Base-by-base conservation (phyloP, 164 flowering plant genomes). In the Dillenia turbinata region DNA sequence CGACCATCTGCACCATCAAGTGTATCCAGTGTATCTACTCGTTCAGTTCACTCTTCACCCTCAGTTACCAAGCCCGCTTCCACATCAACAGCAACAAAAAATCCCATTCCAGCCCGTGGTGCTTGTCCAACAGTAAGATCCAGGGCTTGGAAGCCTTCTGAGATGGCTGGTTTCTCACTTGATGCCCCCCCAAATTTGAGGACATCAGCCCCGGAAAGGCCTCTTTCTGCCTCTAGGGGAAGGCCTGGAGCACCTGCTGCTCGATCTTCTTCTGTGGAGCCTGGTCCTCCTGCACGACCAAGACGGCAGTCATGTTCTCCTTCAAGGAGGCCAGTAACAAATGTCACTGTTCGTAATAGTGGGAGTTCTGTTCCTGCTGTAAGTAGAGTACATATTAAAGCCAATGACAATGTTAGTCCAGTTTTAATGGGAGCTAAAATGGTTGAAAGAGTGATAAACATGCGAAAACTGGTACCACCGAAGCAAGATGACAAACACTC, bases 391-490 rank as follows among this genome's bases (percentile, higher is more conserved):
- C 83, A 79, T 62, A 72, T 79, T 16, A 83, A 71, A 57, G 79
- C 73, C 19, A 76, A 64, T 59, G 92, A 94, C 69, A 72, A 77
- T 65, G 88, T 81, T 52, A 91, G 78, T 72, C 99, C 99, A 54
- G 96, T 70, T 47, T 43, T 84, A 12, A 76, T 80, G 50, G 97
- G 99, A 52, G 81, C 85, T 19, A 84, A 89, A 74, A 89, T 94
- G 97, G 97, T 91, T 46, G 96, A 94, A 65, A 86, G 99, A 71
- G 97, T 88, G 2, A 79, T 91, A 54, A 89, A 89, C 75, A 86
- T 86, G 95, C 77, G 99, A 71, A 89, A 83, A 65, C 70, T 89
- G 63, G 82, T 76, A 43, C 97, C 97, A 19, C 93, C 99, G 9
- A 89, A 78, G 73, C 91, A 73, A 59, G 97, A 81, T 65, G 81